A percentile compares a stretch with the other conserved stretches of the same genome.
Evolutionary conservation across 306 rosid genomes (phyloP).

Genomic region (Cucumis cinereus): DNA sequence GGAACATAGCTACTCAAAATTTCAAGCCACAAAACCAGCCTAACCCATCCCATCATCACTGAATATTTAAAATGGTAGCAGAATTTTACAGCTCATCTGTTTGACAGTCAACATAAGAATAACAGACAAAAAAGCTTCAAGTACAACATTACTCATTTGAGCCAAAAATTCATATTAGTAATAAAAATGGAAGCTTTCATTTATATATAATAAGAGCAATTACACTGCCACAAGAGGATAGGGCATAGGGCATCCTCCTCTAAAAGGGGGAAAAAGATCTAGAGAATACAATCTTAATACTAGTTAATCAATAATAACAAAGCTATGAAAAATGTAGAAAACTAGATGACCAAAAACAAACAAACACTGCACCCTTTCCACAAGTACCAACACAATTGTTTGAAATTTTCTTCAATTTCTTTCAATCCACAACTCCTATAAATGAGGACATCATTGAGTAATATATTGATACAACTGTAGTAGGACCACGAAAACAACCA

Average conservation of each 20-base stretch:
- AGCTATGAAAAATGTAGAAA: not conserved
- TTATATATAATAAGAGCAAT: not conserved
- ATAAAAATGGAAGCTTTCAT: not conserved
- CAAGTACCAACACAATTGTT: slow-evolving; percentile 1
- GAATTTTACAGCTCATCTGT: not conserved
- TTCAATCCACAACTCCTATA: slow-evolving; percentile 4
- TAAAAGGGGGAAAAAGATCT: not conserved
- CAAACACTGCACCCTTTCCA: not conserved
- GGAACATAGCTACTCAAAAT: not conserved
- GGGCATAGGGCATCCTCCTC: not conserved
- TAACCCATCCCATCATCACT: not conserved
- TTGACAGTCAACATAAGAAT: not conserved
- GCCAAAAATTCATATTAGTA: not conserved
- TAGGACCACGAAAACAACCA: slow-evolving; percentile 4
- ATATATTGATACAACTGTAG: slow-evolving; percentile 1
- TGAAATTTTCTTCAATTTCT: not conserved
- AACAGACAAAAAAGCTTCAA: not conserved
- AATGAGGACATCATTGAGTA: not conserved
- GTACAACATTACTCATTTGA: not conserved
- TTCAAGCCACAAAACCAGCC: not conserved
- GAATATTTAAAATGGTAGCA: not conserved
- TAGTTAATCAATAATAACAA: not conserved
- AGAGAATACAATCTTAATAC: not conserved
- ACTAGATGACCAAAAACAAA: not conserved
- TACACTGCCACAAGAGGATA: not conserved